Evolutionary conservation across 345 rosid species (phyloP).

Genomic region (Populus ilicifolia): DNA sequence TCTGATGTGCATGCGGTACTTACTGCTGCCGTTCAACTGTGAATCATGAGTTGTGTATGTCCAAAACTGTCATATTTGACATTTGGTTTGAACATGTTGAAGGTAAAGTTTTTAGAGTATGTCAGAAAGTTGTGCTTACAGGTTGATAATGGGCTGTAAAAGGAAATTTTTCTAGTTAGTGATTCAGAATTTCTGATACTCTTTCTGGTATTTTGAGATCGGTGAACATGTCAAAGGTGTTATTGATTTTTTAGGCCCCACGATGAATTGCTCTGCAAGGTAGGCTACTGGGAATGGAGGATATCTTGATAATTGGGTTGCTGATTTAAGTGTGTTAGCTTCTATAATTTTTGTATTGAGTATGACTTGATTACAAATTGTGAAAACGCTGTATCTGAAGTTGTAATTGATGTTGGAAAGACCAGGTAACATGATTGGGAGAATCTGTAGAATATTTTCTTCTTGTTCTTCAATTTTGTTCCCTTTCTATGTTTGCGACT

Average conservation of each 20-base stretch:
- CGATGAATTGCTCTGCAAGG: constrained; percentile 29
- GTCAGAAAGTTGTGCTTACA: not conserved
- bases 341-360: not conserved
- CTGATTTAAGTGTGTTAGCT: not conserved
- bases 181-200: not conserved
- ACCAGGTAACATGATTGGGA: not conserved
- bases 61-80: not conserved
- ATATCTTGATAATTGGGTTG: constrained; percentile 9
- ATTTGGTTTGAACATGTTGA: not conserved
- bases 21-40: constrained; percentile 14
- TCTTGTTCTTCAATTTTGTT: no score
- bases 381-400: not conserved
- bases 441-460: not conserved
- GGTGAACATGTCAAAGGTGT: constrained; percentile 39
- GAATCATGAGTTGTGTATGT: constrained; percentile 10
- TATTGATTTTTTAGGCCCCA: constrained; percentile 44
- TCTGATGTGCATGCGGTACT: not conserved
- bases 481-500: no score
- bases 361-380: no score
- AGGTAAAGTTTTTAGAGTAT: not conserved
- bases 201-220: constrained; percentile 11
- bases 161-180: no score
- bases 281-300: constrained; percentile 21
- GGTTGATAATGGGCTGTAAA: not conserved
- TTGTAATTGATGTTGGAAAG: not conserved